Evolutionary conservation across 2,329 filamentous ascomycete species (phyloP).

Genomic region (Colletotrichum sp.): DNA sequence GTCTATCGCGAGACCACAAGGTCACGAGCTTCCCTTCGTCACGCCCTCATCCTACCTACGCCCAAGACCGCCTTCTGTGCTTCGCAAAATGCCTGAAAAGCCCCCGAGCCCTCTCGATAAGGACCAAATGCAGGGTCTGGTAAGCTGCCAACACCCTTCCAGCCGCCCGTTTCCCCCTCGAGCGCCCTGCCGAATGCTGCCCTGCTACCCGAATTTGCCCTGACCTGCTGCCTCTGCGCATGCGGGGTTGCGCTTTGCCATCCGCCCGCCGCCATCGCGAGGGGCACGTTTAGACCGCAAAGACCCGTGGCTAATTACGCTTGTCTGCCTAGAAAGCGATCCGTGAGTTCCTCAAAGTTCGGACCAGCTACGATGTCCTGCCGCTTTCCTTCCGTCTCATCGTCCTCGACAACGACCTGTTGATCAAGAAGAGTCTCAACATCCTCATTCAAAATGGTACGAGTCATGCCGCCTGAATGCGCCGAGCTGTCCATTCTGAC

Average conservation of each 20-base stretch:
- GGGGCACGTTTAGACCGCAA: not conserved
- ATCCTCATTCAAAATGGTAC: slow-evolving; percentile 95
- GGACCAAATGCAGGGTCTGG: slow-evolving; percentile 80
- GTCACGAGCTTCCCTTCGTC: slow-evolving; percentile 61
- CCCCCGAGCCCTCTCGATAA: slow-evolving; percentile 68
- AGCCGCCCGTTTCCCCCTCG: not conserved
- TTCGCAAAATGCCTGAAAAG: slow-evolving; percentile 28
- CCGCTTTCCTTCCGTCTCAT: slow-evolving; percentile 96
- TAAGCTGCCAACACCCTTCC: slow-evolving; percentile 45
- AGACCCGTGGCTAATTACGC: slow-evolving; percentile 8
- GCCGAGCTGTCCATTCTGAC: slow-evolving; percentile 16
- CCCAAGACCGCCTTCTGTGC: slow-evolving; percentile 28
- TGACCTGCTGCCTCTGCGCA: not conserved
- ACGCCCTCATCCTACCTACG: slow-evolving; percentile 64
- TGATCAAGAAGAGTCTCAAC: slow-evolving; percentile 96
- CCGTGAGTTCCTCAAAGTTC: slow-evolving; percentile 92
- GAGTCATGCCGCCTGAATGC: slow-evolving; percentile 19
- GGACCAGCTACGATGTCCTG: slow-evolving; percentile 97
- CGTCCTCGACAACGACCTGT: slow-evolving; percentile 89
- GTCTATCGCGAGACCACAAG: slow-evolving; percentile 23
- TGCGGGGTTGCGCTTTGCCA: slow-evolving; percentile 14
- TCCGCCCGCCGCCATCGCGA: slow-evolving; percentile 3
- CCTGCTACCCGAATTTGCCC: not conserved
- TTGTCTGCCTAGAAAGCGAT: slow-evolving; percentile 72
- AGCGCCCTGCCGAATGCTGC: not conserved